phyloP scores from a whole-genome alignment of 805 yeast species.

The Pichia heedii region DNA sequence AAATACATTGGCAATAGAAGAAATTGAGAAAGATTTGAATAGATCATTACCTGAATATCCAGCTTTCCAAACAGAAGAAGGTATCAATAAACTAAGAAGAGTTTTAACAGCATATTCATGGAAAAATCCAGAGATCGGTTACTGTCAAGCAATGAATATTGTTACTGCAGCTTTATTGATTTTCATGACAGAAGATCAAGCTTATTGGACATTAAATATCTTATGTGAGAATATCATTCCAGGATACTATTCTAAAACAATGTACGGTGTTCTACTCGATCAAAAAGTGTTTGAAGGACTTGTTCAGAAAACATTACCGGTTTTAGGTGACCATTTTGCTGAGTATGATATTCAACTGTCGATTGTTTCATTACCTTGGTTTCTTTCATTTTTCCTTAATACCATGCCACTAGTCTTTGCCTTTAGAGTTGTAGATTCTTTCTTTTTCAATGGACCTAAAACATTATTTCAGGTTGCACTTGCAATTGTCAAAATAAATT shows the following conservation, averaged over 20 bases:
- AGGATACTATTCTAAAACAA: constrained; percentile 92
- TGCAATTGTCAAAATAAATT: constrained; percentile 83
- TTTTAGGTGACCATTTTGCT: constrained; percentile 73
- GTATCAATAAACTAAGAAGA: constrained; percentile 74
- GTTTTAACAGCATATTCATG: constrained; percentile 92
- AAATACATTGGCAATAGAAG: constrained; percentile 81
- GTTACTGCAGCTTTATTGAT: constrained; percentile 72
- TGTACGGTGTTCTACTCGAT: constrained; percentile 94
- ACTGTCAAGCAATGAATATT: constrained; percentile 98
- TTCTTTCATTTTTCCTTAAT: constrained; percentile 77
- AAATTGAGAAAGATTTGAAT: constrained; percentile 91
- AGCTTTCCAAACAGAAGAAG: constrained; percentile 82
- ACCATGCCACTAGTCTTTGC: constrained; percentile 95
- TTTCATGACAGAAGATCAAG: constrained; percentile 93
- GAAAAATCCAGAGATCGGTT: constrained; percentile 95
- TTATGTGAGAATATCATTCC: constrained; percentile 83
- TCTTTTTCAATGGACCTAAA: constrained; percentile 82
- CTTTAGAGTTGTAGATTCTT: constrained; percentile 80
- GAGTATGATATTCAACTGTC: constrained; percentile 82
- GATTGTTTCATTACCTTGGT: constrained; percentile 95
- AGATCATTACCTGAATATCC: constrained; percentile 93
- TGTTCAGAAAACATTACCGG: constrained; percentile 83
- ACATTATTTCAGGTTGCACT: constrained; percentile 88
- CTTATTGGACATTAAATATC: constrained; percentile 81
- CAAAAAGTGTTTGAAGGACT: constrained; percentile 89